These are phyloP conservation scores for Sordariomycetes sp. DNA, from an alignment of 2,329 filamentous ascomycete genomes.

Conservation along the genomic window DNA sequence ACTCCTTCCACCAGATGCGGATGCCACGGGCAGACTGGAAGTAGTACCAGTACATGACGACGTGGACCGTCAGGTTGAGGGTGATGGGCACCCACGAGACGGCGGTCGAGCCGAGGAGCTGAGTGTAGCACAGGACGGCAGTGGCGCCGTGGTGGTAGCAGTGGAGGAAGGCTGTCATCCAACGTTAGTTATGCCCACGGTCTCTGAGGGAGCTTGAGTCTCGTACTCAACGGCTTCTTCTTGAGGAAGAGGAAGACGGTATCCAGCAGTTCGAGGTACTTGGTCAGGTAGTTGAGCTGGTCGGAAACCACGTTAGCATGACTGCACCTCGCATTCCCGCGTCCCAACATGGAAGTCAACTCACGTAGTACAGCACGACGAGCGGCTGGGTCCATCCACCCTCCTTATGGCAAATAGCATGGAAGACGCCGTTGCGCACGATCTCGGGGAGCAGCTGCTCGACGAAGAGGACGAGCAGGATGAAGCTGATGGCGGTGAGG, in stretches of 20 bases:
- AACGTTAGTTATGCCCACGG: not conserved
- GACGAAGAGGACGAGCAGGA: conserved; percentile 71
- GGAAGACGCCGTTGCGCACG: conserved; percentile 70
- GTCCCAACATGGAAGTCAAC: not conserved
- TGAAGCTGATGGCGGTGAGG: conserved; percentile 72
- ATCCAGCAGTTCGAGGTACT: conserved; percentile 91
- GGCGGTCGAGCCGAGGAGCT: conserved; percentile 82
- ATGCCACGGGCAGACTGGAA: conserved; percentile 96
- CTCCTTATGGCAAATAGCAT: conserved; percentile 65
- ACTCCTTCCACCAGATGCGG: conserved; percentile 99
- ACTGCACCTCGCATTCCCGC: not conserved
- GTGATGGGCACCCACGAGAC: conserved; percentile 93
- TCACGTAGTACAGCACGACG: conserved; percentile 91
- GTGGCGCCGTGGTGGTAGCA: conserved; percentile 98
- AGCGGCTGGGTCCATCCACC: conserved; percentile 92
- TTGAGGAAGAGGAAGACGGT: conserved; percentile 96
- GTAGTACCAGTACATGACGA: conserved; percentile 99
- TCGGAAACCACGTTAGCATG: not conserved
- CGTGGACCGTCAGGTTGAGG: conserved; percentile 86
- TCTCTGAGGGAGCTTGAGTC: not conserved
- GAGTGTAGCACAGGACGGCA: conserved; percentile 93
- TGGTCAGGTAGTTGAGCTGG: conserved; percentile 94
- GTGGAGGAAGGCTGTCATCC: conserved; percentile 66
- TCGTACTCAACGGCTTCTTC: conserved; percentile 79
- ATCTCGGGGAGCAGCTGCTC: conserved; percentile 85